Evolutionary conservation across 257 asterid genomes (phyloP), one percentile per base, ranked within the genome.

Genomic region (Solanum virginianum): DNA sequence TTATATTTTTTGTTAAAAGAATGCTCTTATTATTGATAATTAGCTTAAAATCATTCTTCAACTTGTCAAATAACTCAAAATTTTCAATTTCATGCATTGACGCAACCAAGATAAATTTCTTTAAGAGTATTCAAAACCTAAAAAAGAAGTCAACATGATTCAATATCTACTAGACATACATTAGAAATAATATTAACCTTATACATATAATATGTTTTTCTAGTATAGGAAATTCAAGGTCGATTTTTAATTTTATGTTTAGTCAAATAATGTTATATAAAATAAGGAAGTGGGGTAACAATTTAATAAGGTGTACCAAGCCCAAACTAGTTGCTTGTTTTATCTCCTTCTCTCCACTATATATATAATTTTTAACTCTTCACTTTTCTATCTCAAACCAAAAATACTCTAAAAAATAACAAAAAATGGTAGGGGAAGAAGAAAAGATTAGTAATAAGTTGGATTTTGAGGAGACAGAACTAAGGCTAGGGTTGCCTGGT

Each of bases 381-480:
- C 60, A 74, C 43, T 7, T 74, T 8, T 47, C 41, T 74, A 29
- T 66, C 47, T 66, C 74, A 66, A 45, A 45, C 57, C 57, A 45
- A 45, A 85, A 62, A 9, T 60, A 60, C 53, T 60, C 70, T 47
- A 12, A 41, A 60, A 47, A 16, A 18, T 62, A 17, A 22, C 36
- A 62, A 80, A 12, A 68, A 70, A 17, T 59, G 24, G 45, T 84
- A 80, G 89, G 83, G 54, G 59, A 80, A 57, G 26, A 5, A 70
- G 87, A 4, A 82, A 10, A 49, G 15, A 43, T 43, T 66, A 26
- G 18, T 63, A 24, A 63, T n/a, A 88, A 69, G 65, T n/a, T 86
- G 29, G 83, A 84, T 47, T 82, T 86, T 56, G 87, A 88, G 29
- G 89, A 84, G 86, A 89, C 89, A 12, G 89, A 86, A 84, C 79